Evolutionary conservation across 495 filamentous ascomycete species (phyloP).

Genomic region (Acidiella bohemica): DNA sequence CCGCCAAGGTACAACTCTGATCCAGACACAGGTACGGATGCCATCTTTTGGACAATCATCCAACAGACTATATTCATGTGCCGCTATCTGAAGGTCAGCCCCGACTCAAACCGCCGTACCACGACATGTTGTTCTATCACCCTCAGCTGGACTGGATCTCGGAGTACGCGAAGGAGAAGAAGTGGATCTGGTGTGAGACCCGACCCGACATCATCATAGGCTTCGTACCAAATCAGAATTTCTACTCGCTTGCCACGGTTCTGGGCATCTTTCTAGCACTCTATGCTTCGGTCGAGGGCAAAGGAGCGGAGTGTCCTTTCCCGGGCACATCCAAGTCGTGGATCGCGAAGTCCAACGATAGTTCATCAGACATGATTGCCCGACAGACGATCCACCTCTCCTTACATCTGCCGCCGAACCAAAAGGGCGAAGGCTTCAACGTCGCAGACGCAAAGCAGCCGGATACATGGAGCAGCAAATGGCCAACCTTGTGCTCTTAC

Average conservation of each 20-base stretch:
- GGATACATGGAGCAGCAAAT: conserved; percentile 22
- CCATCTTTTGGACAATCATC: conserved; percentile 25
- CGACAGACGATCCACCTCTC: conserved; percentile 23
- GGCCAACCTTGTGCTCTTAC: conserved; percentile 23
- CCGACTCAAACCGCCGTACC: conserved; percentile 21
- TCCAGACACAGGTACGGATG: no score
- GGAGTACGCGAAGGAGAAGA: conserved; percentile 22
- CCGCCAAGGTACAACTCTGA: no score
- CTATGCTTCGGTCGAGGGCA: conserved; percentile 20
- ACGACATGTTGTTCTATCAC: conserved; percentile 26
- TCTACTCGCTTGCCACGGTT: conserved; percentile 22
- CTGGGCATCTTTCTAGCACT: conserved; percentile 23
- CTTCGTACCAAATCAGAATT: conserved; percentile 28
- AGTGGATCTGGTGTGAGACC: conserved; percentile 25
- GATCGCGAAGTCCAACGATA: conserved; percentile 22
- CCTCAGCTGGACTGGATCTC: conserved; percentile 25
- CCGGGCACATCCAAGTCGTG: conserved; percentile 24
- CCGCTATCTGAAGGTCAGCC: conserved; percentile 23
- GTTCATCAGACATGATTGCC: conserved; percentile 24
- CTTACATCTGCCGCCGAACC: conserved; percentile 8
- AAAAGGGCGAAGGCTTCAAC: conserved; percentile 25
- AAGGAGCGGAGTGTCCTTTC: conserved; percentile 21
- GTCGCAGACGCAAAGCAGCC: conserved; percentile 23
- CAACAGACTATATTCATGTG: conserved; percentile 26
- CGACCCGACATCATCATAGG: conserved; percentile 29